Evolutionary conservation across 2,329 filamentous ascomycete genomes (phyloP).

Genomic region (Penicillium hesseltinei): DNA sequence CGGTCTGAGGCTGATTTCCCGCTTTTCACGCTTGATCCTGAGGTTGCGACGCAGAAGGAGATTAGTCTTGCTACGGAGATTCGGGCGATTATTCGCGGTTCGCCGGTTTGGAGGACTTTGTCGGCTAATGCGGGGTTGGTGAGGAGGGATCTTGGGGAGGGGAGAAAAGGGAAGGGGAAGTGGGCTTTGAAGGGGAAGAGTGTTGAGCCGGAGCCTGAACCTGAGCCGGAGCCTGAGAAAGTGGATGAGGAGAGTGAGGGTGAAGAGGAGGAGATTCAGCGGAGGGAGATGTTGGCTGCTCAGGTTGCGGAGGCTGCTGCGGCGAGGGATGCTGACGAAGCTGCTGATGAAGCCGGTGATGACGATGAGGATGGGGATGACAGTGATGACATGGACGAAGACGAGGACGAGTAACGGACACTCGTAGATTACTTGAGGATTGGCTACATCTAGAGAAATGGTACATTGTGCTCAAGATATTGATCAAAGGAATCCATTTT

Average conservation of each 20-base stretch:
- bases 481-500: constrained; percentile 6
- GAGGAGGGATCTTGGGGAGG: constrained; percentile 2
- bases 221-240: constrained; percentile 12
- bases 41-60: constrained; percentile 21
- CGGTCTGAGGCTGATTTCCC: constrained; percentile 17
- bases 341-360: constrained; percentile 21
- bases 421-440: neutral
- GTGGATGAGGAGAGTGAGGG: constrained; percentile 29
- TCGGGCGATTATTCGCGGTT: constrained; percentile 33
- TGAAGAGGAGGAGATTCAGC: constrained; percentile 34
- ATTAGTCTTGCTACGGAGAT: constrained; percentile 38
- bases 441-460: neutral
- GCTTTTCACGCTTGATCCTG: constrained; percentile 29
- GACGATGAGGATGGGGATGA: constrained; percentile 7
- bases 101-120: constrained; percentile 28
- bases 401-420: neutral
- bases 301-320: constrained; percentile 28
- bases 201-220: constrained; percentile 9
- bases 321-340: constrained; percentile 26
- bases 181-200: constrained; percentile 19
- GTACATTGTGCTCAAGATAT: neutral
- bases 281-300: constrained; percentile 32
- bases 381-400: neutral
- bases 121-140: constrained; percentile 7
- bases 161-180: constrained; percentile 13